Conservation (phyloP, 2,329 filamentous ascomycete species). For the Boeremia lycopersici region DNA sequence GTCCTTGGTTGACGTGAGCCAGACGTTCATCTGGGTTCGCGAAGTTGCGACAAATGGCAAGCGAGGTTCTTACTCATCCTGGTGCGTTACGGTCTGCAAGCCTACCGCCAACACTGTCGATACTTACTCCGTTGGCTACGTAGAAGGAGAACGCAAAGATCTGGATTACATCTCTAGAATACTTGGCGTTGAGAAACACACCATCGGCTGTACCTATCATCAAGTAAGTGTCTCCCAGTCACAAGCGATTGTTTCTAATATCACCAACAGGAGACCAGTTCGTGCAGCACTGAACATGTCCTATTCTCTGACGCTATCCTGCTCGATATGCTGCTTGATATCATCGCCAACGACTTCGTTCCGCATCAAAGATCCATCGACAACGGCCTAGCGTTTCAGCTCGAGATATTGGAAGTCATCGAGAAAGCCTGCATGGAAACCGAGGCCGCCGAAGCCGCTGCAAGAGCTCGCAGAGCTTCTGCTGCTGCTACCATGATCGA, state of each 20-base stretch:
- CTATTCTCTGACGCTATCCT: not conserved
- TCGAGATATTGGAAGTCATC: not conserved
- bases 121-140: not conserved
- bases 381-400: not conserved
- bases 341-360: not conserved
- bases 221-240: not conserved
- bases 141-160: not conserved
- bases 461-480: not conserved
- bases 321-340: not conserved
- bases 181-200: not conserved
- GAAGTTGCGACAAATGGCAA: not conserved
- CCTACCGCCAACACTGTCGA: not conserved
- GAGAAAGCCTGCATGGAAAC: not conserved
- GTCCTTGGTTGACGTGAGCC: not conserved
- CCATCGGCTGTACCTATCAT: not conserved
- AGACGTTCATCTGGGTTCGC: not conserved
- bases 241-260: not conserved
- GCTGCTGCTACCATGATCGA: not conserved
- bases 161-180: not conserved
- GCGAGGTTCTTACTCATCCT: not conserved
- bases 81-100: not conserved
- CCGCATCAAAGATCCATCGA: not conserved
- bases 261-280: not conserved
- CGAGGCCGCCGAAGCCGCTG: not conserved
- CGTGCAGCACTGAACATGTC: not conserved